These are phyloP conservation scores for Naganishia onofrii DNA, from an alignment of 768 basidiomycete genomes.

Conservation along the genomic window DNA sequence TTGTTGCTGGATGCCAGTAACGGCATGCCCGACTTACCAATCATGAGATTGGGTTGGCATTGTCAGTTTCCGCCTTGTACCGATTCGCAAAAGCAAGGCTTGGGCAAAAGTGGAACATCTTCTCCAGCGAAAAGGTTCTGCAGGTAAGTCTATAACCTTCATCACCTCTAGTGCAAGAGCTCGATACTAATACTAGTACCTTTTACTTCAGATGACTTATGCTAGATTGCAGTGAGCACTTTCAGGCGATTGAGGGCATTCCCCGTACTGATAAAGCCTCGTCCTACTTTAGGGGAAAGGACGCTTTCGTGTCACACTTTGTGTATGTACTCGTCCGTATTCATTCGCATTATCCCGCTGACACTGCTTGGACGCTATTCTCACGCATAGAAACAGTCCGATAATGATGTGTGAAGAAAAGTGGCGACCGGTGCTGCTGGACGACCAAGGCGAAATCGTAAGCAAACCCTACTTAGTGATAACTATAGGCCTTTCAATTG, in stretches of 20 bases:
- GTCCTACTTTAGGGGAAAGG: background rate
- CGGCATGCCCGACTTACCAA: background rate
- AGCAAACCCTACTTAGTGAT: background rate
- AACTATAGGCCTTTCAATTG: background rate
- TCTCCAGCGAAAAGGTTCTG: constrained; percentile 50
- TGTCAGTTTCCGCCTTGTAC: constrained; percentile 37
- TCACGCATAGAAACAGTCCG: background rate
- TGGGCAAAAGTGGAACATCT: constrained; percentile 49
- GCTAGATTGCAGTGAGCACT: constrained; percentile 15
- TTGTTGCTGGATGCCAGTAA: background rate
- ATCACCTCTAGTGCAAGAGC: background rate
- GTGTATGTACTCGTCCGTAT: background rate
- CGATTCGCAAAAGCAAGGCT: constrained; percentile 43
- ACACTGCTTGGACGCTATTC: background rate
- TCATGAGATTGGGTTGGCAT: background rate
- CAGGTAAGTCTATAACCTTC: constrained; percentile 37
- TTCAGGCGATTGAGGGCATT: background rate
- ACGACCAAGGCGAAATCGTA: constrained; percentile 18
- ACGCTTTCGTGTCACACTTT: constrained; percentile 12
- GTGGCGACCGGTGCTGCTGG: constrained; percentile 19
- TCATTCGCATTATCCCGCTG: background rate
- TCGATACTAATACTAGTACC: background rate
- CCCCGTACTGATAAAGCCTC: background rate
- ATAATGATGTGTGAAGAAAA: constrained; percentile 7
- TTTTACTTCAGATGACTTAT: constrained; percentile 19